These are phyloP conservation scores for Phytopythium chamaehyphon DNA, from an alignment of 352 stramenopile species.

Conservation along the genomic window DNA sequence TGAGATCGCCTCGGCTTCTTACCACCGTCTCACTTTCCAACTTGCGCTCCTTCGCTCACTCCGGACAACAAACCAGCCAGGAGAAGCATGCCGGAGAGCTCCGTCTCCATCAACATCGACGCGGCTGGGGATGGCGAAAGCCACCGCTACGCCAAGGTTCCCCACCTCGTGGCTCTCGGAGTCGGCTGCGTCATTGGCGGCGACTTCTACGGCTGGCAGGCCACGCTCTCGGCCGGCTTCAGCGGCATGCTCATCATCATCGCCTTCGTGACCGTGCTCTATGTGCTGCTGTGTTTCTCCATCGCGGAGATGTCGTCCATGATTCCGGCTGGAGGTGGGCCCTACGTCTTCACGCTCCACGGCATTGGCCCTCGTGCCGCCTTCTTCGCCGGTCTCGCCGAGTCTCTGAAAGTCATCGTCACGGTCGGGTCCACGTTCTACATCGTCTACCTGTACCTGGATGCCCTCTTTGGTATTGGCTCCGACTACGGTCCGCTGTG, in stretches of 20 bases:
- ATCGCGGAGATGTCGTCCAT: conserved; percentile 61
- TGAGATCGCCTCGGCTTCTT: conserved; percentile 1
- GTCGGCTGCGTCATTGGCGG: conserved; percentile 40
- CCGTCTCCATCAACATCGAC: conserved; percentile 15
- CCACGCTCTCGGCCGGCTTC: conserved; percentile 50
- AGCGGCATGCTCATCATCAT: conserved; percentile 53
- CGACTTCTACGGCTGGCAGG: conserved; percentile 65
- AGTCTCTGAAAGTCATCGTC: conserved; percentile 55
- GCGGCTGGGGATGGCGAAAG: conserved; percentile 5
- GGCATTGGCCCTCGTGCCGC: conserved; percentile 36
- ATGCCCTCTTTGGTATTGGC: conserved; percentile 39
- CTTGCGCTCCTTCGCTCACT: conserved; percentile 7
- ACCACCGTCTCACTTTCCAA: conserved; percentile 18
- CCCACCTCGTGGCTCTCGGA: conserved; percentile 55
- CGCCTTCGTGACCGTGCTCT: conserved; percentile 49
- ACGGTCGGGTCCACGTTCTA: conserved; percentile 49
- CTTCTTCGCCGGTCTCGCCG: conserved; percentile 43
- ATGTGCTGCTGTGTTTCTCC: conserved; percentile 57
- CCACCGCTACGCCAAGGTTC: conserved; percentile 40
- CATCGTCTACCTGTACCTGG: conserved; percentile 37
- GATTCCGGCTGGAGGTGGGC: conserved; percentile 42
- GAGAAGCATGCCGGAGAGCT: conserved; percentile 2
- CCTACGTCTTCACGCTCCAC: conserved; percentile 60
- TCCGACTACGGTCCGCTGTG: conserved; percentile 31
- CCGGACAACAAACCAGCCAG: neutral